Base-by-base conservation (phyloP, 2,329 filamentous ascomycete genomes). In the Cordyceps javanica region DNA sequence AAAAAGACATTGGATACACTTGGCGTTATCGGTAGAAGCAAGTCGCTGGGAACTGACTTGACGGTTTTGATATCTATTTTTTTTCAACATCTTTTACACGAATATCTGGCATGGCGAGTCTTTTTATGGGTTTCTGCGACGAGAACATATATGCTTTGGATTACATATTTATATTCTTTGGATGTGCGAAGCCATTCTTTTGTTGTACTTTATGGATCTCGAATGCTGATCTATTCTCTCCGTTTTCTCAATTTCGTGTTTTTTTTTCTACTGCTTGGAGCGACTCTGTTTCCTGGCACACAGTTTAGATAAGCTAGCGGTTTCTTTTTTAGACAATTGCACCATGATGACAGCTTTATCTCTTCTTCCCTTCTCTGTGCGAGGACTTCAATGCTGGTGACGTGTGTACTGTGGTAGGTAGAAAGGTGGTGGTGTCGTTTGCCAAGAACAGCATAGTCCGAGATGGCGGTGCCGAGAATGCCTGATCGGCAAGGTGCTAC, bases 1-100 rank as follows among this genome's bases (percentile, higher is more conserved):
- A 36, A 55, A 55, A 55, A 55, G 41, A 55, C 52, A 46, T n/a
- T 25, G 52, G 51, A 55, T 55, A 55, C 52, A 55, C 52, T 44
- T 14, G 52, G 52, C 52, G 52, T 55, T 55, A 54, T 55, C 46
- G 38, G 51, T 45, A 54, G 52, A 45, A 46, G 32, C 30, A 46
- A 21, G 32, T 34, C 30, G 32, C 36, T 41, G 38, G 41, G 52
- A 32, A 46, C 23, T n/a, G 52, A 38, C 41, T 55, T 38, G 38
- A 28, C 38, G 52, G 41, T 25, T 46, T 41, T 54, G 51, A 55
- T 54, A 54, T 54, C 51, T 54, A 54, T 55, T 45, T 55, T 55
- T 26, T 55, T 53, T 9, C 13, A 21, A 30, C 36, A 23, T n/a
- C 3, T 41, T 32, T 45, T 32, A 52, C 21, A 53, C n/a, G 38